Percentiles rank a stretch among this genome's conserved stretches.
phyloP scores from a whole-genome alignment of 116 monocot genomes.

The Trichopus zeylanicus region DNA sequence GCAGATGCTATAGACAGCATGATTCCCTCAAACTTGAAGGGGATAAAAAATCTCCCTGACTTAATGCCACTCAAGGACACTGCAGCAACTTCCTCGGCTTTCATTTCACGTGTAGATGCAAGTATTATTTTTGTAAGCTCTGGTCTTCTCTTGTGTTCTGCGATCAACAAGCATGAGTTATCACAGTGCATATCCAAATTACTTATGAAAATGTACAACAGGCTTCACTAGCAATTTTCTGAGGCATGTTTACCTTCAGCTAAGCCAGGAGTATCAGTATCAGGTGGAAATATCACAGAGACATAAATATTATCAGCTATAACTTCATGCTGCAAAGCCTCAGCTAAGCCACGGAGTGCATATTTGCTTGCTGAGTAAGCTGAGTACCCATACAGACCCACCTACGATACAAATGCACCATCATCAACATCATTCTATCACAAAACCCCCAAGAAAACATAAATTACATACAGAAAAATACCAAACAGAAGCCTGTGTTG shows the following conservation, averaged over 20 bases:
- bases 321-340: slow-evolving; percentile 64
- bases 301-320: slow-evolving; percentile 48
- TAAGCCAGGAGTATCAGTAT: slow-evolving; percentile 53
- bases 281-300: slow-evolving; percentile 55
- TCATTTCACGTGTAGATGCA: slow-evolving; percentile 50
- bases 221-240: too few species aligned
- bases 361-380: slow-evolving; percentile 67
- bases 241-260: slow-evolving; percentile 52
- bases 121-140: slow-evolving; percentile 46
- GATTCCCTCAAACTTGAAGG: slow-evolving; percentile 68
- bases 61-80: slow-evolving; percentile 61
- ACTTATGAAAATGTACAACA: too few species aligned
- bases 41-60: slow-evolving; percentile 43
- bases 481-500: too few species aligned
- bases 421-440: too few species aligned
- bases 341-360: slow-evolving; percentile 49
- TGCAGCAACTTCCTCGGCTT: slow-evolving; percentile 65
- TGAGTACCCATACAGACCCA: slow-evolving; percentile 54
- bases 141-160: slow-evolving; percentile 61
- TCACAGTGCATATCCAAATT: too few species aligned
- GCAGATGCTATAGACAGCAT: slow-evolving; percentile 77
- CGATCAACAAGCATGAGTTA: too few species aligned
- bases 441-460: too few species aligned
- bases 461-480: too few species aligned
- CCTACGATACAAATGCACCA: slow-evolving; percentile 28